These are phyloP conservation scores for Colletotrichum lindemuthianum DNA, from an alignment of 2,329 filamentous ascomycete species.

Conservation along the genomic window DNA sequence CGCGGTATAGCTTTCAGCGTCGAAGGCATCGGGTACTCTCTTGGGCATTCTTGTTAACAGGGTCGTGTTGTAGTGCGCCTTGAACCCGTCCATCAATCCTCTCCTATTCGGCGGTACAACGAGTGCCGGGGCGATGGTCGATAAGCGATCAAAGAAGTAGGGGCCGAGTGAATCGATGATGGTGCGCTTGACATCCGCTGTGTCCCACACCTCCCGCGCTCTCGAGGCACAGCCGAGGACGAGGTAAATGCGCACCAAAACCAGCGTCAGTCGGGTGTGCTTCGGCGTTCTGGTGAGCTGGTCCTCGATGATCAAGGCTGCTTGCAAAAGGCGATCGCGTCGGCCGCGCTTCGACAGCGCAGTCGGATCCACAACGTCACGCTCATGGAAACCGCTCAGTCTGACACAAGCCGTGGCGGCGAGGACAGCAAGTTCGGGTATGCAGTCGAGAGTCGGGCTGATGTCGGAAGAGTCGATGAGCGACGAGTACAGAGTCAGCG, in stretches of 20 bases:
- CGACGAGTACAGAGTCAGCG: constrained; percentile 25
- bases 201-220: constrained; percentile 59
- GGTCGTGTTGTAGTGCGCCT: constrained; percentile 57
- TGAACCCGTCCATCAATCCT: constrained; percentile 53
- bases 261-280: constrained; percentile 57
- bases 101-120: constrained; percentile 42
- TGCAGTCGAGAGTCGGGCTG: constrained; percentile 25
- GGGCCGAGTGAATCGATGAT: constrained; percentile 67
- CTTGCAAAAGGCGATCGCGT: constrained; percentile 55
- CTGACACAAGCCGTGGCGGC: constrained; percentile 48
- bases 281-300: constrained; percentile 57
- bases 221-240: constrained; percentile 59
- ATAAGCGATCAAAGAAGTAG: constrained; percentile 65
- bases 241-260: constrained; percentile 63
- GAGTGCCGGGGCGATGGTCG: constrained; percentile 58
- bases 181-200: constrained; percentile 64
- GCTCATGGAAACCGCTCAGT: constrained; percentile 34
- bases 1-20: constrained; percentile 61
- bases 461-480: constrained; percentile 23
- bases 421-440: constrained; percentile 48
- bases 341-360: constrained; percentile 6
- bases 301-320: constrained; percentile 59
- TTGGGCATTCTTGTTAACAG: constrained; percentile 57
- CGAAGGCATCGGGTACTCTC: constrained; percentile 57
- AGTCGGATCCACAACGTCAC: constrained; percentile 4